Conservation (phyloP, 2,329 filamentous ascomycete genomes). For the Fusarium tuaranense region DNA sequence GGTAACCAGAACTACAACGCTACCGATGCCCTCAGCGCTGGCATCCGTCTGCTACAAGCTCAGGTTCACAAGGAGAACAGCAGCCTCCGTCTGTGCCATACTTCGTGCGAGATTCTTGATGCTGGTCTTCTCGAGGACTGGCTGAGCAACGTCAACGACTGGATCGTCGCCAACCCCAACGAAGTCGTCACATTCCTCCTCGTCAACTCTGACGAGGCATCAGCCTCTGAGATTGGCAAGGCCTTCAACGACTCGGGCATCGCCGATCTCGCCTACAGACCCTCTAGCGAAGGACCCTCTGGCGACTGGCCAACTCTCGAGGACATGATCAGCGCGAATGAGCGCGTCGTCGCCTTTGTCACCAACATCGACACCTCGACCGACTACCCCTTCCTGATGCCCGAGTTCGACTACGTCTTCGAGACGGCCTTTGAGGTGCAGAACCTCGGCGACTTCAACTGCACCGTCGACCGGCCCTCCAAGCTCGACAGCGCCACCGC, state of each 20-base stretch:
- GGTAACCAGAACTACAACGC: constrained; percentile 83
- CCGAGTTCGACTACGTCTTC: constrained; percentile 76
- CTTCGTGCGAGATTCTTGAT: constrained; percentile 74
- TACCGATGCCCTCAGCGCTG: constrained; percentile 76
- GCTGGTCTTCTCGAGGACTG: constrained; percentile 74
- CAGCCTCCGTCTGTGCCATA: constrained; percentile 77
- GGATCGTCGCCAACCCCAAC: constrained; percentile 77
- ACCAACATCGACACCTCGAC: constrained; percentile 61
- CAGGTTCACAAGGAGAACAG: constrained; percentile 75
- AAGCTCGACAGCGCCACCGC: constrained; percentile 59
- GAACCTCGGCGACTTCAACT: constrained; percentile 74
- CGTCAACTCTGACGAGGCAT: constrained; percentile 75
- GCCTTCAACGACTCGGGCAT: constrained; percentile 71
- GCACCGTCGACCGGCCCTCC: constrained; percentile 74
- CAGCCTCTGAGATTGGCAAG: constrained; percentile 64
- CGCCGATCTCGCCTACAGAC: constrained; percentile 69
- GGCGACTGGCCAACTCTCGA: constrained; percentile 78
- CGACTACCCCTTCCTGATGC: constrained; percentile 68
- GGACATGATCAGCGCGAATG: constrained; percentile 72
- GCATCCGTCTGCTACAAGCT: constrained; percentile 76
- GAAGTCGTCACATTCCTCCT: constrained; percentile 82
- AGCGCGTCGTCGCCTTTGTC: constrained; percentile 76
- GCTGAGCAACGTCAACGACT: constrained; percentile 72
- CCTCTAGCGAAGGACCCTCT: constrained; percentile 56
- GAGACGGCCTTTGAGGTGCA: constrained; percentile 78